Evolutionary conservation across 2,329 filamentous ascomycete species (phyloP), one percentile per base, ranked within the genome.

Genomic region (Sporothrix brasiliensis): DNA sequence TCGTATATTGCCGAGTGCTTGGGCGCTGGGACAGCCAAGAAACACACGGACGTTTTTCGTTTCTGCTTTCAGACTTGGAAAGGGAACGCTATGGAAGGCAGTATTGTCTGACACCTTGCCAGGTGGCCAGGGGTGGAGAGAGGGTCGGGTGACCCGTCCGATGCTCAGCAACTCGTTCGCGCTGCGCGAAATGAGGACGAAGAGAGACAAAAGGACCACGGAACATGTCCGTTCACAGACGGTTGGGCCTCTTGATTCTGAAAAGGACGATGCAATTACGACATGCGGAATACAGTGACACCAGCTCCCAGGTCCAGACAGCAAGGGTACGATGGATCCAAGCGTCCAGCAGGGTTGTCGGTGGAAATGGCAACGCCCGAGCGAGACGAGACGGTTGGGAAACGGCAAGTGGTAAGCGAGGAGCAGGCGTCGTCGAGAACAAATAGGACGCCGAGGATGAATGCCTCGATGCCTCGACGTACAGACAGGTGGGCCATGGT

Each of bases 341-440:
- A 34, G 34, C 34, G 34, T 34, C 34, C 34, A 49, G 27, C 61
- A 65, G 47, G 61, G 61, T 39, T 52, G 58, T 13, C 21, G 9
- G 58, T 50, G 19, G 54, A 53, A 53, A 24, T 27, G 24, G 61
- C 61, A 24, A 66, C 44, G 44, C 47, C 61, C 61, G 61, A 34
- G 61, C 61, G 61, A 66, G 44, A 63, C 39, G 58, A 63, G 41
- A 63, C 58, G 58, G 58, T 39, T 63, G 61, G 50, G 44, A 52
- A 52, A 39, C 24, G 60, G 24, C 44, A 52, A 11, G 24, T 34
- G 44, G 24, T 24, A 19, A 30, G 58, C 21, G 56, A 61, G 39
- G n/a, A 14, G 13, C 21, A 4, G 47, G 41, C 41, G 11, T 44
- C 41, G 14, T 44, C 41, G 13, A 24, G 58, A 63, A 61, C 53